Percentiles rank a stretch among this genome's conserved stretches.
Conservation (phyloP, 1,284 basidiomycete species). For the Marasmius sp. region DNA sequence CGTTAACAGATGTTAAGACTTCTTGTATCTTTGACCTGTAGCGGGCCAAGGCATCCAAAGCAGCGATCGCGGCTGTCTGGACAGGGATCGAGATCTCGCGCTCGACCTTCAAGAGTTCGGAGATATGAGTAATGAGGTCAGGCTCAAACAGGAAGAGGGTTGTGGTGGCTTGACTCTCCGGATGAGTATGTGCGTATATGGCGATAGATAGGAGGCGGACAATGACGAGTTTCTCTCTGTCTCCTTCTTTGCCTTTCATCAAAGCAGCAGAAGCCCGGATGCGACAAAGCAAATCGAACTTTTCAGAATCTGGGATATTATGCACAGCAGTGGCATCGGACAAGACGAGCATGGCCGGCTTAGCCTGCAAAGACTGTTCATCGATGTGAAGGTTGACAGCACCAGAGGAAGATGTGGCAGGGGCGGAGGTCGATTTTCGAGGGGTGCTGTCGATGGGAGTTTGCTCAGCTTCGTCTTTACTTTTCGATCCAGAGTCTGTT, state of each 20-base stretch:
- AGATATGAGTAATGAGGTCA: conserved; percentile 82
- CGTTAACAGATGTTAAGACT: conserved; percentile 89
- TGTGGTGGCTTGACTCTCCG: conserved; percentile 77
- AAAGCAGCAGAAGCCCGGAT: conserved; percentile 79
- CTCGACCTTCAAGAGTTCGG: conserved; percentile 87
- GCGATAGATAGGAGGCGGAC: conserved; percentile 87
- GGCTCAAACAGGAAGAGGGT: conserved; percentile 94
- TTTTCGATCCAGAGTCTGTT: conserved; percentile 47
- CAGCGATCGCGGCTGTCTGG: conserved; percentile 83
- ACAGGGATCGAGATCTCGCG: conserved; percentile 65
- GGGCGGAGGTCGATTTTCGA: conserved; percentile 34
- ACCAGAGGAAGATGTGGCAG: conserved; percentile 33
- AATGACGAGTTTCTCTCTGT: conserved; percentile 80
- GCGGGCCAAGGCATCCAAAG: conserved; percentile 86
- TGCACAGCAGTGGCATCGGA: conserved; percentile 74
- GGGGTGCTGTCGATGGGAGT: conserved; percentile 33
- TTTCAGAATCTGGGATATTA: conserved; percentile 80
- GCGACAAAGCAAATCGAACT: conserved; percentile 87
- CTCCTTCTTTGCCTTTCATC: conserved; percentile 52
- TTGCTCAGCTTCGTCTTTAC: conserved; percentile 42
- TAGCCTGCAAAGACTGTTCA: conserved; percentile 56
- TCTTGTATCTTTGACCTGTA: conserved; percentile 85
- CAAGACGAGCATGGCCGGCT: conserved; percentile 72
- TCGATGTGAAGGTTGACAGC: conserved; percentile 69
- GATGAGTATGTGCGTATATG: conserved; percentile 84